Percentiles rank a stretch among this genome's conserved stretches.
These are phyloP conservation scores for Ramalina peruviana DNA, from an alignment of 495 filamentous ascomycete genomes.

Conservation along the genomic window DNA sequence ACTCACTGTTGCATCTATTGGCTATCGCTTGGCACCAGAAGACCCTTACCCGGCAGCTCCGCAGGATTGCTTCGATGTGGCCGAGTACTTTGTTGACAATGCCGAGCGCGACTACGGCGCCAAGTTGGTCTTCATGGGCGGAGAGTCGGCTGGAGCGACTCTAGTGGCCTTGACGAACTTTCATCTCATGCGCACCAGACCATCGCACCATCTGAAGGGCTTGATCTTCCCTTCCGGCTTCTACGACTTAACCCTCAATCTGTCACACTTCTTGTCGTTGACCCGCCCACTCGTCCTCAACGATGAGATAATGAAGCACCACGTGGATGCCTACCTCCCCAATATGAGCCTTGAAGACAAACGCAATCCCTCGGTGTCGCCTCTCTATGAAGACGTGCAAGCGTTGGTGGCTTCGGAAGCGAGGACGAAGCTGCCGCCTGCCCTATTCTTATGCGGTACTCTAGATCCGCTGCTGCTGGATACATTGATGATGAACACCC, in stretches of 20 bases:
- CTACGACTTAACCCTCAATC: constrained; percentile 28
- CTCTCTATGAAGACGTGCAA: constrained; percentile 32
- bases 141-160: constrained; percentile 32
- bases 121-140: constrained; percentile 17
- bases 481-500: constrained; percentile 36
- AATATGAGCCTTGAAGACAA: constrained; percentile 22
- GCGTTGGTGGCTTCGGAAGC: constrained; percentile 12
- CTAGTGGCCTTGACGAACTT: constrained; percentile 29
- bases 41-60: constrained; percentile 36
- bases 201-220: constrained; percentile 25
- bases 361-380: constrained; percentile 25
- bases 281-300: constrained; percentile 21
- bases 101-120: constrained; percentile 15
- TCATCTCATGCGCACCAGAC: constrained; percentile 28
- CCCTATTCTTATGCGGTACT: constrained; percentile 38
- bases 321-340: constrained; percentile 29
- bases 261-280: constrained; percentile 21
- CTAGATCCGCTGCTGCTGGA: constrained; percentile 42
- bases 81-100: constrained; percentile 37
- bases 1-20: constrained; percentile 23
- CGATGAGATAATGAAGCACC: constrained; percentile 25
- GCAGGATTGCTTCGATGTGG: constrained; percentile 41
- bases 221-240: constrained; percentile 33
- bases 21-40: constrained; percentile 47
- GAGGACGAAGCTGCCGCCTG: constrained; percentile 25